Evolutionary conservation across 257 asterid species (phyloP).

Genomic region (Paraleonurus japonicus): DNA sequence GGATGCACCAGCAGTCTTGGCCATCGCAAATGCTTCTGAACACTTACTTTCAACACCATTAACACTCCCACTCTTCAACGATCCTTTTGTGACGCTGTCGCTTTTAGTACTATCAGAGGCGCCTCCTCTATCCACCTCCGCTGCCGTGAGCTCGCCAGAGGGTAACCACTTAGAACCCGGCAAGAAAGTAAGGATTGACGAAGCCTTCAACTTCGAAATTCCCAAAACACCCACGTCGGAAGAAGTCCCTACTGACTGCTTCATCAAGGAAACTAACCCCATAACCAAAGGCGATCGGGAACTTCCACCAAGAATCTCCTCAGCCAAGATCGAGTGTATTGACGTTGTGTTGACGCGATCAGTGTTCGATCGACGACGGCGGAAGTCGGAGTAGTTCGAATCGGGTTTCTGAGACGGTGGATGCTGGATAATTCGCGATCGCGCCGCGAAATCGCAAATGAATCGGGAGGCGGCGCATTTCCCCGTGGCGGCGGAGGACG

Average conservation of each 20-base stretch:
- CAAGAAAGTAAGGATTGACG: slow-evolving; percentile 48
- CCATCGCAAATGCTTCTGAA: slow-evolving; percentile 49
- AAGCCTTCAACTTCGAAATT: slow-evolving; percentile 57
- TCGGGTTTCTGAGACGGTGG: slow-evolving; percentile 41
- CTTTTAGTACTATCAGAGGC: slow-evolving; percentile 9
- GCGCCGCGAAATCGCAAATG: slow-evolving; percentile 48
- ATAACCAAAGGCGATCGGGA: slow-evolving; percentile 41
- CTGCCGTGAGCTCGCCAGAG: slow-evolving; percentile 39
- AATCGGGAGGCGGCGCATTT: slow-evolving; percentile 49
- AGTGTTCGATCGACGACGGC: slow-evolving; percentile 24
- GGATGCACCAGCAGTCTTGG: slow-evolving; percentile 32
- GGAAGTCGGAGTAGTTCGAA: slow-evolving; percentile 37
- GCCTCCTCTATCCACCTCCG: slow-evolving; percentile 73
- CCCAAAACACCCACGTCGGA: slow-evolving; percentile 35
- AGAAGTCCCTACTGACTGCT: slow-evolving; percentile 40
- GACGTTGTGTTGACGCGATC: slow-evolving; percentile 19
- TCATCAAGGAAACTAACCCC: slow-evolving; percentile 62
- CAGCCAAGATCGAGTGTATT: slow-evolving; percentile 38
- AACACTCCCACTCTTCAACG: slow-evolving; percentile 17
- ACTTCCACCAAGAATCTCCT: slow-evolving; percentile 42
- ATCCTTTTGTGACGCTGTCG: slow-evolving; percentile 12
- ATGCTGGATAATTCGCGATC: slow-evolving; percentile 39
- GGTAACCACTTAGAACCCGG: slow-evolving; percentile 71
- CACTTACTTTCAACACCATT: slow-evolving; percentile 29
- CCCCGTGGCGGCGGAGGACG: slow-evolving; percentile 44